Percentiles rank a stretch among this genome's conserved stretches.
Conservation (phyloP, 257 asterid species). For the Solanum dulcamara region DNA sequence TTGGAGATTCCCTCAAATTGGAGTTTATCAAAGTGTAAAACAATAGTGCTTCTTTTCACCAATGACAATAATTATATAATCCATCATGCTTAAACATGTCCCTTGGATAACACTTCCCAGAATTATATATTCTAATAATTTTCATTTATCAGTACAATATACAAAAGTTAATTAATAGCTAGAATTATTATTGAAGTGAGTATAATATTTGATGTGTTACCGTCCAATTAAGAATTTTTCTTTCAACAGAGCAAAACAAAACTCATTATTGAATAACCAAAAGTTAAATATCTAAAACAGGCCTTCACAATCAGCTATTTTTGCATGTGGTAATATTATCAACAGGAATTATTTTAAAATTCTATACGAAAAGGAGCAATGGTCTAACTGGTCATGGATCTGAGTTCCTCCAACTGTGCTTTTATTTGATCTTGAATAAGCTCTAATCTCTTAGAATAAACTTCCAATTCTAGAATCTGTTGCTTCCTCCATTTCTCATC, state of each 20-base stretch:
- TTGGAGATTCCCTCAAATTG: background rate
- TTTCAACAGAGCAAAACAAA: constrained; percentile 11
- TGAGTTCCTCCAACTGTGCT: constrained; percentile 76
- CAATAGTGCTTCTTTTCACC: background rate
- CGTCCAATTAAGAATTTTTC: background rate
- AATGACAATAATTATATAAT: too few species aligned
- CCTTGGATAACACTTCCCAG: too few species aligned
- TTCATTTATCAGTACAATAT: too few species aligned
- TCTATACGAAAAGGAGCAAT: background rate
- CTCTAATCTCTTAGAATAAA: constrained; percentile 75
- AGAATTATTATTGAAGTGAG: too few species aligned
- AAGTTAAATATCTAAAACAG: constrained; percentile 29
- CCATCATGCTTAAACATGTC: too few species aligned
- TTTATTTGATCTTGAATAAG: constrained; percentile 95
- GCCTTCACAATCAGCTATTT: constrained; percentile 2
- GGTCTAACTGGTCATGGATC: constrained; percentile 44
- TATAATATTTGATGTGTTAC: too few species aligned
- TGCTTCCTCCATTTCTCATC: constrained; percentile 91
- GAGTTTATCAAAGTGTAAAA: background rate
- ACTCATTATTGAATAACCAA: constrained; percentile 44
- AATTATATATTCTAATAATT: too few species aligned
- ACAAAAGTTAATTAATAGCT: too few species aligned
- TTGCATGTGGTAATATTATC: constrained; percentile 12
- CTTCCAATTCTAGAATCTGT: constrained; percentile 92
- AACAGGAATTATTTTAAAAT: background rate